Evolutionary conservation across 2,329 filamentous ascomycete genomes (phyloP), one percentile per base, ranked within the genome.

Genomic region (Venturia carpophila): DNA sequence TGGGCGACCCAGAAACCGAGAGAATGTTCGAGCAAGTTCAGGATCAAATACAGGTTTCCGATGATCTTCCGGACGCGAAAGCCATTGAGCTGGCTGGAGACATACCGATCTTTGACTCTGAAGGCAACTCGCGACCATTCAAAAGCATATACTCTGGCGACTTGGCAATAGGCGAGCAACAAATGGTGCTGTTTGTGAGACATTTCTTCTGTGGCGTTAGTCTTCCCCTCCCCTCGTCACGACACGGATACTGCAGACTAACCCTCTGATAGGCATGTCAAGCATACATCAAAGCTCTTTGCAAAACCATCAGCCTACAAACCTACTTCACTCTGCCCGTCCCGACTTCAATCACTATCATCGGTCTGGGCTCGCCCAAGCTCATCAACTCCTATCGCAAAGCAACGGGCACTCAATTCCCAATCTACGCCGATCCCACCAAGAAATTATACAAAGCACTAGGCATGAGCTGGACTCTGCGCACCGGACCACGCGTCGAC

Each of bases 201-300:
- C 89, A 92, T 76, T 92, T 92, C 75, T 91, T 90, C 79, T 92
- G 89, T 72, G 88, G 88, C 42, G 88, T 90, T 80, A 74, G 81
- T 52, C 10, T 45, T 62, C 9, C 55, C 37, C n/a, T 19, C n/a
- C 17, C 64, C 52, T 7, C 1, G 21, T 19, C 21, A 10, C 30
- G 19, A 41, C 43, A 55, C 27, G 4, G n/a, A 42, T n/a, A 67
- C 66, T 71, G 64, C 70, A 67, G 67, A 47, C 62, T 37, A 21
- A 62, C 39, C 3, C 21, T 42, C 10, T n/a, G 41, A 7, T 30
- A 90, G 87, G 89, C 87, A 74, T 92, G 89, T 76, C 89, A 91
- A 74, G 87, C 90, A 73, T 92, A 89, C 73, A 78, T 92, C 34
- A 84, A 83, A 66, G 78, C 81, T 3, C 79, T 92, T n/a, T 83